phyloP scores from a whole-genome alignment of 108 stramenopile genomes.

The Bacterosira constricta region DNA sequence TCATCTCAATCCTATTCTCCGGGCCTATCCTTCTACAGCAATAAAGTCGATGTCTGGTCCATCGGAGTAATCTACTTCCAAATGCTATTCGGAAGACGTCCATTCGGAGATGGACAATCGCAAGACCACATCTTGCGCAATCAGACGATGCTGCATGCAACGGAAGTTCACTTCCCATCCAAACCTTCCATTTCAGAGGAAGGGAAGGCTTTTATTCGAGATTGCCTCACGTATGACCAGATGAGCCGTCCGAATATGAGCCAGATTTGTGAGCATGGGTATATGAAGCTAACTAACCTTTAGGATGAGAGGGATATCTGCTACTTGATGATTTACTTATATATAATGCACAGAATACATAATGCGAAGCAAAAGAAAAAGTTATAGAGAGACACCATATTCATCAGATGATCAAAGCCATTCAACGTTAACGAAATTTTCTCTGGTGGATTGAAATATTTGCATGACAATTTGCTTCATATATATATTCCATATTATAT shows the following conservation, averaged over 20 bases:
- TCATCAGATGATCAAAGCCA: too few relatives aligned
- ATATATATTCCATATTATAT: too few relatives aligned
- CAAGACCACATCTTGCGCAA: conserved; percentile 92
- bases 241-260: conserved; percentile 88
- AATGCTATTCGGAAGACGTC: conserved; percentile 96
- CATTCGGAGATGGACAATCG: conserved; percentile 97
- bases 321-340: too few relatives aligned
- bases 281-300: conserved; percentile 46
- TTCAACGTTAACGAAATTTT: too few relatives aligned
- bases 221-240: conserved; percentile 92
- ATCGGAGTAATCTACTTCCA: conserved; percentile 99
- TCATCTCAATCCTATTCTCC: too few relatives aligned
- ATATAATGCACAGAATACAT: too few relatives aligned
- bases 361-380: too few relatives aligned
- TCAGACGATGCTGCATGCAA: conserved; percentile 93
- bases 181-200: conserved; percentile 84
- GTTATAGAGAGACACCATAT: too few relatives aligned
- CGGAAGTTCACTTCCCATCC: conserved; percentile 90
- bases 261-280: conserved; percentile 81
- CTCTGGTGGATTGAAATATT: too few relatives aligned
- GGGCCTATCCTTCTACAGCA: conserved; percentile 52
- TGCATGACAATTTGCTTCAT: too few relatives aligned
- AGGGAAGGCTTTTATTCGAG: conserved; percentile 92
- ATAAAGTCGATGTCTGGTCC: conserved; percentile 99
- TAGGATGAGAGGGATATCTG: too few relatives aligned